phyloP scores from a whole-genome alignment of 148 eudicot genomes.

The Spergularia bocconei region DNA sequence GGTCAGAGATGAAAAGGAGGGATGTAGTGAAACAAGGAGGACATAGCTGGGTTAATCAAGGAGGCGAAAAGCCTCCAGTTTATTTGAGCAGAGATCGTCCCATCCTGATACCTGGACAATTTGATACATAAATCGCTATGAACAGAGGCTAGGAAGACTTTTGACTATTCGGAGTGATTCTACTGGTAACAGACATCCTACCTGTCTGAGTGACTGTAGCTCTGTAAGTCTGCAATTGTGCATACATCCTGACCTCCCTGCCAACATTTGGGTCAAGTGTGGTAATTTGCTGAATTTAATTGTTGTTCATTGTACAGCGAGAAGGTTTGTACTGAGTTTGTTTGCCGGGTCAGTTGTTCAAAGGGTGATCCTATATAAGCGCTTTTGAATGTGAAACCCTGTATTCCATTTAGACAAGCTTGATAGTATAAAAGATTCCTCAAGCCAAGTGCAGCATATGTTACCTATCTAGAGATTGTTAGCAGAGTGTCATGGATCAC shows the following conservation, averaged over 20 bases:
- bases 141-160: background rate
- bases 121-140: background rate
- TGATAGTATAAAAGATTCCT: too few relatives aligned
- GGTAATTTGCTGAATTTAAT: background rate
- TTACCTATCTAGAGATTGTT: too few relatives aligned
- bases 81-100: constrained; percentile 3
- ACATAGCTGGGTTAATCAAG: constrained; percentile 56
- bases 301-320: background rate
- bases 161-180: background rate
- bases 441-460: too few relatives aligned
- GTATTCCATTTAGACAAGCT: too few relatives aligned
- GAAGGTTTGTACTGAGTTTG: background rate
- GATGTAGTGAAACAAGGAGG: constrained; percentile 45
- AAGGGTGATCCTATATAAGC: background rate
- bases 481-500: too few relatives aligned
- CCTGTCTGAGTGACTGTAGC: background rate
- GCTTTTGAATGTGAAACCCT: too few relatives aligned
- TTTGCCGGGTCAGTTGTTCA: background rate
- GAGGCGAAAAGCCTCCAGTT: constrained; percentile 27
- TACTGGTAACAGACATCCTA: background rate
- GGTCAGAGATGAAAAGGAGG: constrained; percentile 46
- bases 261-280: background rate
- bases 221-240: background rate
- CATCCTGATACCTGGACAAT: background rate
- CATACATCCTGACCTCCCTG: background rate